Base-by-base conservation (phyloP, 225 moss, liverwort and hornwort species). In the Bryoerythrophyllum caledonicum region DNA sequence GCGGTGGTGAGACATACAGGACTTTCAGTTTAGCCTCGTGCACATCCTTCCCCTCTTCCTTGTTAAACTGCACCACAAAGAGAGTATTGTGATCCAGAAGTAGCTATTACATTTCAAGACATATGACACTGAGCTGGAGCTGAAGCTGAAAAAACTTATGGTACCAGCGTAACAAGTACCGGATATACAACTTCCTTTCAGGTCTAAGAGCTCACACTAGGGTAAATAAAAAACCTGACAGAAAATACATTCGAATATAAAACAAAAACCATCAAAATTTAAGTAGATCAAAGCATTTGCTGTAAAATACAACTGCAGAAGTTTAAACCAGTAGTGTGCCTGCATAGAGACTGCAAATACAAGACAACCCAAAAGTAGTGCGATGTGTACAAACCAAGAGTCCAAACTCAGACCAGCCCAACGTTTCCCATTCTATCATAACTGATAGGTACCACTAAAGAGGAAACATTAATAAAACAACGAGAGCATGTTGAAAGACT, bases 21-120 rank as follows among this genome's bases (percentile, higher is more conserved):
- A 99, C 97, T 80, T 89, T 93, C 76, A 99, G 53, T 86, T 99
- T 95, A 17, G 90, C 90, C 82, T 99, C 97, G 59, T 90, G 86
- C 19, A 99, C 86, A 49, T 91, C 91, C 67, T 81, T 88, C 10
- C 94, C 91, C 53, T 85, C 63, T 67, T 97, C 94, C 75, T 94
- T 99, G 60, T 89, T 99, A 69, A 99, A 99, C 97, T 99, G 93
- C 74, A 71, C 8, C 26, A 9, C 3, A 41, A 0, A 56, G 8
- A 53, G 11, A 53, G 40, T 6, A 59, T 44, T 23, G 17, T 34
- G 58, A 51, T 48, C 28, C 23, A 62, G 19, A 76, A 76, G 15
- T 32, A 40, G 28, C 44, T 4, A 66, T 24, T 53, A 67, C 6
- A 75, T 19, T 10, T 68, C 54, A 10, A 35, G 20, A 75, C 25